Evolutionary conservation across 768 basidiomycete species (phyloP), one percentile per base, ranked within the genome.

Genomic region (Glaciozyma martinii): DNA sequence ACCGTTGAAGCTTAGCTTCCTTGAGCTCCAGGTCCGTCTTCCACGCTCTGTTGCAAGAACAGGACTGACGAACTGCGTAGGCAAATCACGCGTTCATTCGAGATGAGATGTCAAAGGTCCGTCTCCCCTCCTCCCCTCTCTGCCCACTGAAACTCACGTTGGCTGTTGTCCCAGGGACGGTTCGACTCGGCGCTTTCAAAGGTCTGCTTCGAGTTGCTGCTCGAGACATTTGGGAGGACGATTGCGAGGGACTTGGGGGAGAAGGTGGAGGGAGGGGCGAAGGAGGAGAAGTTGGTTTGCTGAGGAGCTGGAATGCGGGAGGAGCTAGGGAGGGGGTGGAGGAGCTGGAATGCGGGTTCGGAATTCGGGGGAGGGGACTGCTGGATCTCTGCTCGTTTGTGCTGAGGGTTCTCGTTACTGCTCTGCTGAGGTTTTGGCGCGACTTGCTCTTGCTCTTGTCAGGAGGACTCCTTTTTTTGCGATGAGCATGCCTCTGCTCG

Each of bases 11-110:
- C 63, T 61, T 18, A 74, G 92, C 88, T 92, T 93, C 76, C 78
- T 95, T 65, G 94, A 98, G 76, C 90, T 97, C 4, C 49, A 50
- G 49, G 49, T 50, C 9, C n/a, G 49, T 27, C 47, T 7, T 46
- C 10, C 42, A 43, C 42, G 18, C 9, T 43, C 42, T 9, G 6
- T 47, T 19, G 46, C 46, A 21, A 19, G 21, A 12, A 47, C 8
- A 19, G 5, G 8, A 19, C 21, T 47, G 46, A n/a, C 37, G 46
- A 21, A 10, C 5, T 10, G 5, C 3, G 19, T 91, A 95, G 76
- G 94, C 93, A 0, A 93, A 98, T 73, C 93, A 97, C 71, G 94
- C 94, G 5, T 97, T 97, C 77, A 86, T 97, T 66, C 85, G 93
- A 8, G 92, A 94, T 75, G 90, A 92, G 72, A 82, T 83, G 10